Evolutionary conservation across 2,329 filamentous ascomycete genomes (phyloP), one percentile per base, ranked within the genome.

Genomic region (Furcasterigmium furcatum): DNA sequence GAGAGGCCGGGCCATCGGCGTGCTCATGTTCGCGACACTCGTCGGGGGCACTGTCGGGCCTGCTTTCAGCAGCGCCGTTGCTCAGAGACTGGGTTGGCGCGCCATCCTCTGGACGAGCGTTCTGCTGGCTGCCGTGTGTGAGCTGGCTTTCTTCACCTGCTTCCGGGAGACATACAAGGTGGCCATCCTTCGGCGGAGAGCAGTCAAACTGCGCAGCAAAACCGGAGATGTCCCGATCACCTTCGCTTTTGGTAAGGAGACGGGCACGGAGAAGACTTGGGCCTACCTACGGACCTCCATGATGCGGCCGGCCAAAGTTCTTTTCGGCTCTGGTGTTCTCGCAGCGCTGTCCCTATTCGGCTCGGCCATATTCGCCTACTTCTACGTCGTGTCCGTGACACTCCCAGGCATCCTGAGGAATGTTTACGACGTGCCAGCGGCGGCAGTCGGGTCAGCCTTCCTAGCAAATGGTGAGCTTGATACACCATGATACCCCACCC

Each of bases 91-190:
- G 3, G 79, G 79, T 3, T 84, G 80, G 80, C 63, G 79, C 25
- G 56, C 59, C 38, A 70, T 79, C 0, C 57, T 84, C 3, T 76
- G 74, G 66, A 70, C 79, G 46, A 68, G 70, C 9, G 72, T 68
- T 2, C 64, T 54, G 0, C 55, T 83, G 22, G 74, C 78, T 1
- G 57, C 65, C 7, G 50, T 65, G 2, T 78, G 73, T 49, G 77
- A 80, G 58, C 25, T 77, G 0, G 40, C 72, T 4, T 77, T 82
- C 49, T 56, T 83, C 8, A 62, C 63, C 1, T 72, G 64, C 54
- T 80, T 79, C 54, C 63, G 71, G 6, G 82, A 86, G 63, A 85
- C 82, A 12, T 85, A 85, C 60, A 76, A 74, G 54, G 69, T 80
- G 34, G 63, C 71, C 2, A 80, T 85, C 38, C 60, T 84, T 34